These are phyloP conservation scores for Coffea eugenioides DNA, from an alignment of 257 asterid genomes.

Conservation along the genomic window DNA sequence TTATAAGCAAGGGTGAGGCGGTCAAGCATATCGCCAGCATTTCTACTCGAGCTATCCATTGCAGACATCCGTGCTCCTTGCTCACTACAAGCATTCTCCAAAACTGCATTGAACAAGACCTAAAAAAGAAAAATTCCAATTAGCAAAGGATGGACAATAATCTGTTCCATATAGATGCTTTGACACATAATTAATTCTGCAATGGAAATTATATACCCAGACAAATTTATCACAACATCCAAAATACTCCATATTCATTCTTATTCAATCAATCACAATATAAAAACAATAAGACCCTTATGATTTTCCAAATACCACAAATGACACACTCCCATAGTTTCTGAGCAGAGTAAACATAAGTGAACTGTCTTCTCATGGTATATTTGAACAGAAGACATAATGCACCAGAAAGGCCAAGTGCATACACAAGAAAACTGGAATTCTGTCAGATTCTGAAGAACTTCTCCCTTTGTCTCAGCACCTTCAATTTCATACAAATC, in stretches of 20 bases:
- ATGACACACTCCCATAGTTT: not conserved
- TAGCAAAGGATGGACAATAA: not conserved
- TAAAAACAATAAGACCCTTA: not conserved
- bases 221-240: not conserved
- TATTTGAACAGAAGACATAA: not conserved
- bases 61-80: constrained; percentile 99
- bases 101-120: constrained; percentile 88
- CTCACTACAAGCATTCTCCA: constrained; percentile 99
- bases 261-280: not conserved
- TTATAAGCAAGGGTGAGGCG: constrained; percentile 94
- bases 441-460: constrained; percentile 94
- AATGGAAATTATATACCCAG: not conserved
- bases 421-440: constrained; percentile 92
- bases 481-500: constrained; percentile 94
- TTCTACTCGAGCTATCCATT: constrained; percentile 99
- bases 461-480: constrained; percentile 88
- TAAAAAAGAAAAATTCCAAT: constrained; percentile 23
- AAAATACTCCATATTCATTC: not conserved
- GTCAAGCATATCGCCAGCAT: constrained; percentile 99
- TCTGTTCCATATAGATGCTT: not conserved
- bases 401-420: constrained; percentile 16
- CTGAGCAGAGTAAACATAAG: not conserved
- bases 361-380: not conserved
- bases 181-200: not conserved
- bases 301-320: not conserved